phyloP scores from a whole-genome alignment of 345 rosid species.

The Kernera saxatilis region DNA sequence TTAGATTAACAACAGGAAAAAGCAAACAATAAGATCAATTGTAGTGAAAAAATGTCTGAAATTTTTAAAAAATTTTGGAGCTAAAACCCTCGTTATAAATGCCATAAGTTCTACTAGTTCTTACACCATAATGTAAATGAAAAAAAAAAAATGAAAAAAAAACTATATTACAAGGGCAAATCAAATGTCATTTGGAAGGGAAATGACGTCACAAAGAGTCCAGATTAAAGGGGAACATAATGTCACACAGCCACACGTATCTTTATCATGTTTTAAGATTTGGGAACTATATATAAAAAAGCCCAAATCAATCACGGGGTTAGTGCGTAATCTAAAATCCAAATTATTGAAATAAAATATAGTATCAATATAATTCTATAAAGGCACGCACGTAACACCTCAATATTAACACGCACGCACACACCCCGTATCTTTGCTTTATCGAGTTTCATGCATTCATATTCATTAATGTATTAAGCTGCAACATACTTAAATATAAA shows the following conservation, averaged over 20 bases:
- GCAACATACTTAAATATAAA: background rate
- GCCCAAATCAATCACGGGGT: conserved; percentile 23
- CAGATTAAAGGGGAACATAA: background rate
- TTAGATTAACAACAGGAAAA: background rate
- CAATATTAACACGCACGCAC: conserved; percentile 24
- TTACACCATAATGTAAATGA: too few species aligned
- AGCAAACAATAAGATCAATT: too few species aligned
- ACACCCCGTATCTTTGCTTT: conserved; percentile 29
- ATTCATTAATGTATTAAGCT: conserved; percentile 9
- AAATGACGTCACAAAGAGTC: background rate
- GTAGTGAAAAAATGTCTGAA: too few species aligned
- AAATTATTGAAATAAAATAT: conserved; percentile 17
- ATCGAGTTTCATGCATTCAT: conserved; percentile 26
- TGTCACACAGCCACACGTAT: background rate
- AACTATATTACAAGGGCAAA: background rate
- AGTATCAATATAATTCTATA: conserved; percentile 9
- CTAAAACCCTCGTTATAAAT: too few species aligned
- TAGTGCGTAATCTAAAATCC: conserved; percentile 24
- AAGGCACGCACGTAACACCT: conserved; percentile 20
- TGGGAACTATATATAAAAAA: background rate
- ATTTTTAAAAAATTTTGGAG: too few species aligned
- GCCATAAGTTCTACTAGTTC: too few species aligned
- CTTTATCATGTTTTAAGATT: conserved; percentile 8
- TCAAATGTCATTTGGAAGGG: background rate
- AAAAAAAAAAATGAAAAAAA: background rate